phyloP scores from a whole-genome alignment of 2,329 filamentous ascomycete species.

The Fulvia fulva region DNA sequence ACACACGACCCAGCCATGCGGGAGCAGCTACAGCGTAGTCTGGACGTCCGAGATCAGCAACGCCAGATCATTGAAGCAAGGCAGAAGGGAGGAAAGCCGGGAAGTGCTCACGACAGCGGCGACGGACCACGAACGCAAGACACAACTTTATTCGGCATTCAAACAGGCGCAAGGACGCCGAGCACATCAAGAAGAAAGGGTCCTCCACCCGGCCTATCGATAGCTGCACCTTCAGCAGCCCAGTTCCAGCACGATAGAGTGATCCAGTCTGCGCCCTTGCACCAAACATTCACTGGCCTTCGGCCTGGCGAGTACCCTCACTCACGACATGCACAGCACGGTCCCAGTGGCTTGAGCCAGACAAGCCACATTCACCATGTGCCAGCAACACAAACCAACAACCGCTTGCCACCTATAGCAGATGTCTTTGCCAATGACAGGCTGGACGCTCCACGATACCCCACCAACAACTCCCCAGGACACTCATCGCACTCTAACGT shows the following conservation, averaged over 20 bases:
- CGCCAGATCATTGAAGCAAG: slow-evolving; percentile 90
- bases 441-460: slow-evolving; percentile 45
- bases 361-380: slow-evolving; percentile 89
- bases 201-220: slow-evolving; percentile 83
- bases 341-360: slow-evolving; percentile 75
- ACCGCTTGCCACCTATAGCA: slow-evolving; percentile 86
- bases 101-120: slow-evolving; percentile 27
- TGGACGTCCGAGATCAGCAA: slow-evolving; percentile 90
- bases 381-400: slow-evolving; percentile 81
- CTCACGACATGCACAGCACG: slow-evolving; percentile 57
- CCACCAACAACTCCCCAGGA: slow-evolving; percentile 56
- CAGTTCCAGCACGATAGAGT: slow-evolving; percentile 92
- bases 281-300: slow-evolving; percentile 91
- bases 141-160: slow-evolving; percentile 41
- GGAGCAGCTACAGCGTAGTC: slow-evolving; percentile 88
- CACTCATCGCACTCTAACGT: slow-evolving; percentile 62
- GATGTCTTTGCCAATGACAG: slow-evolving; percentile 85
- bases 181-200: slow-evolving; percentile 69
- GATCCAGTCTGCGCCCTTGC: slow-evolving; percentile 91
- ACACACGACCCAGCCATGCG: slow-evolving; percentile 97
- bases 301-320: slow-evolving; percentile 56
- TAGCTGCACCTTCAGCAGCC: slow-evolving; percentile 88
- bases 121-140: slow-evolving; percentile 35
- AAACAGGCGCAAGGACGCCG: slow-evolving; percentile 59
- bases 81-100: slow-evolving; percentile 74